Evolutionary conservation across 73 alveolate genomes (phyloP).

Genomic region (Paramecium pentaurelia): DNA sequence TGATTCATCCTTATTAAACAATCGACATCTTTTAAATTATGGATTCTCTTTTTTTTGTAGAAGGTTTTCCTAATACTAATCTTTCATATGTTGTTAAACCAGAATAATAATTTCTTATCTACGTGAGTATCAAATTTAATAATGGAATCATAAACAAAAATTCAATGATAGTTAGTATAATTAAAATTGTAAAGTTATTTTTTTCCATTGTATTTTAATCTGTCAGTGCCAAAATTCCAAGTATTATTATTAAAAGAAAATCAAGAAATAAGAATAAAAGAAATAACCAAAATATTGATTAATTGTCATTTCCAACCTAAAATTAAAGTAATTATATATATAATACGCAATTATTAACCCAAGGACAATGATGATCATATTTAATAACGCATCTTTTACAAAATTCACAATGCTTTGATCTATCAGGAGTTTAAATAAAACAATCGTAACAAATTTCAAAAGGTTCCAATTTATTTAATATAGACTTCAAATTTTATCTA

Average conservation of each 20-base stretch:
- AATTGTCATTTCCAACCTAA: constrained; percentile 16
- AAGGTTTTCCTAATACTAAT: background rate
- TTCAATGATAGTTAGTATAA: background rate
- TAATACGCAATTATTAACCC: constrained; percentile 57
- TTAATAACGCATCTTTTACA: constrained; percentile 37
- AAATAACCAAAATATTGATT: background rate
- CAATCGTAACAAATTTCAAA: constrained; percentile 58
- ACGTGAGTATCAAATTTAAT: background rate
- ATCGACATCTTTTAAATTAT: background rate
- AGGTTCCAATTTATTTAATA: background rate
- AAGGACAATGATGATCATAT: constrained; percentile 64
- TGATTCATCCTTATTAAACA: background rate
- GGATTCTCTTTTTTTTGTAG: background rate
- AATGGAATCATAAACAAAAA: background rate
- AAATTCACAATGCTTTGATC: constrained; percentile 61
- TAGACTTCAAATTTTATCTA: background rate
- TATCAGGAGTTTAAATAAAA: background rate
- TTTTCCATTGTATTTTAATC: background rate
- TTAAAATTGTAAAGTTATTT: background rate
- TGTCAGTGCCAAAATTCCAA: background rate
- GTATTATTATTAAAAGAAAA: background rate
- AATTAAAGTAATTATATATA: background rate
- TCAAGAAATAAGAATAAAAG: background rate
- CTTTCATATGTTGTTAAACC: constrained; percentile 18
- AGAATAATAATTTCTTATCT: background rate